phyloP scores from a whole-genome alignment of 768 basidiomycete genomes.

The Lentinula edodes region DNA sequence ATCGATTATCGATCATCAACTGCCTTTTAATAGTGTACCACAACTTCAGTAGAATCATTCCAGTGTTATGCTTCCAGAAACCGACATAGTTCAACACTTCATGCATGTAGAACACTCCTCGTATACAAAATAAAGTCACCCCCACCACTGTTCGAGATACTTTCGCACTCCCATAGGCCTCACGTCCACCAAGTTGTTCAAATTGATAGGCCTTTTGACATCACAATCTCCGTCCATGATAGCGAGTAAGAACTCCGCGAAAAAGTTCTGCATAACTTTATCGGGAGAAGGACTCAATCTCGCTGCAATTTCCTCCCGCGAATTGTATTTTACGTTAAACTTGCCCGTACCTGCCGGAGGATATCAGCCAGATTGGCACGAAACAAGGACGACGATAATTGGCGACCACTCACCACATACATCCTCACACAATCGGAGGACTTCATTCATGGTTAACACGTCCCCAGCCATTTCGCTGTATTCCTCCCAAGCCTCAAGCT shows the following conservation, averaged over 20 bases:
- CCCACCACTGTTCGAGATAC: conserved; percentile 4
- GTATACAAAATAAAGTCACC: neutral
- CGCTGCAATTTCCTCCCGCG: neutral
- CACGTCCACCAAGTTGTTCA: neutral
- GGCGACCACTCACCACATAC: neutral
- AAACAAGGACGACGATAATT: neutral
- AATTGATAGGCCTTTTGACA: neutral
- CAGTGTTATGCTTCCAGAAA: too few species aligned
- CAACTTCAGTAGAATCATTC: too few species aligned
- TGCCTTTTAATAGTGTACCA: too few species aligned
- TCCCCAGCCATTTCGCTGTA: conserved; percentile 3
- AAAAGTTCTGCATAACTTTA: neutral
- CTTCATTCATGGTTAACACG: conserved; percentile 2
- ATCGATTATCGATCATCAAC: too few species aligned
- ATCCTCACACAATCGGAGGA: neutral
- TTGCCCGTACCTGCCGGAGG: neutral
- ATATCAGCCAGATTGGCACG: neutral
- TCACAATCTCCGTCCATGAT: neutral
- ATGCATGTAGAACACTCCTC: neutral
- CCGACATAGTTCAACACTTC: too few species aligned
- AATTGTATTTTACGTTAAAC: neutral
- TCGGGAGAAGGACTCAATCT: neutral
- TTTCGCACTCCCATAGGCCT: neutral
- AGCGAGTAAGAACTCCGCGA: neutral
- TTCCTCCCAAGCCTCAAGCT: conserved; percentile 4